Conservation (phyloP, 2,329 filamentous ascomycete species). For the Cercospora sojina region DNA sequence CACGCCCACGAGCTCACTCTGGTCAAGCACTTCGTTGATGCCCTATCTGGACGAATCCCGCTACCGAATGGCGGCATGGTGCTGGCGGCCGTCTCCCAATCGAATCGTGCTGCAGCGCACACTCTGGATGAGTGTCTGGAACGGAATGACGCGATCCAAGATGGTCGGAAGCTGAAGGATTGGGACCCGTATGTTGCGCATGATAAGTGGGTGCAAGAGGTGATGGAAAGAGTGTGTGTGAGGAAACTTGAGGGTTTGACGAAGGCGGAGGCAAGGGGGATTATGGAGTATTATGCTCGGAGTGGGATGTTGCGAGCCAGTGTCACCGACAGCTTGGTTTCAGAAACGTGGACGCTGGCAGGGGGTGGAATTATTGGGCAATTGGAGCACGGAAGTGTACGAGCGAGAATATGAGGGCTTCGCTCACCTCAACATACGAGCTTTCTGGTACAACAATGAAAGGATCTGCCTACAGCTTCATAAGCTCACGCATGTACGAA, state of each 20-base stretch:
- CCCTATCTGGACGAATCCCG: constrained; percentile 59
- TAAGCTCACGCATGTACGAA: not conserved
- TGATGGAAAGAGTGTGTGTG: constrained; percentile 44
- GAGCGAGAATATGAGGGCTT: constrained; percentile 6
- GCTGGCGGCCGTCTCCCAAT: constrained; percentile 70
- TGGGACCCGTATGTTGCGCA: constrained; percentile 54
- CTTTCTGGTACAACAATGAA: not conserved
- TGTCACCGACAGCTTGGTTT: constrained; percentile 69
- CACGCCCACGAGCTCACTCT: constrained; percentile 84
- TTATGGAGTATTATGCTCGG: constrained; percentile 92
- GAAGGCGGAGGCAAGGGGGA: constrained; percentile 69
- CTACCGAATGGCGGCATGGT: constrained; percentile 75
- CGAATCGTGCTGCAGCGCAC: constrained; percentile 52
- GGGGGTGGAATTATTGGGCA: constrained; percentile 82
- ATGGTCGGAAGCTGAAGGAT: constrained; percentile 36
- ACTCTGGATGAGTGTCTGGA: constrained; percentile 22
- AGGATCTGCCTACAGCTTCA: not conserved
- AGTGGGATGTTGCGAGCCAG: constrained; percentile 73
- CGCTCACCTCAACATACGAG: not conserved
- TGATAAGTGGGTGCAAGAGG: constrained; percentile 54
- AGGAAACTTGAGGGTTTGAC: constrained; percentile 65
- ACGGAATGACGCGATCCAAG: constrained; percentile 23
- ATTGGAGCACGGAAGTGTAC: constrained; percentile 67
- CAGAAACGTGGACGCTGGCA: constrained; percentile 79
- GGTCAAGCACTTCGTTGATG: constrained; percentile 70